Evolutionary conservation across 176 grass and related monocot species (phyloP).

Genomic region (Aegilops tauschii): DNA sequence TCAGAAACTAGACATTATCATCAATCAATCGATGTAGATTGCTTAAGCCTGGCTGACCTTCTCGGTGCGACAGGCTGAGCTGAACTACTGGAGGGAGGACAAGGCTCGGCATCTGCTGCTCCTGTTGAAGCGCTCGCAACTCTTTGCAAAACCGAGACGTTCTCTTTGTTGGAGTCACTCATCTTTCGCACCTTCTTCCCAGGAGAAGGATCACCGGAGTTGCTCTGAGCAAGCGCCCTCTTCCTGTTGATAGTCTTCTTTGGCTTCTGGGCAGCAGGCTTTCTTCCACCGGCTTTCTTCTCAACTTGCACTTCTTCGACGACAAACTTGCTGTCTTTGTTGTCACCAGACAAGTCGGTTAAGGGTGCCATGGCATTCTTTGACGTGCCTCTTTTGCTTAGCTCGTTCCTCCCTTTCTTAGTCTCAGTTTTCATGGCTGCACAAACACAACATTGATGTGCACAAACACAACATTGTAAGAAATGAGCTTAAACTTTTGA

Average conservation of each 20-base stretch:
- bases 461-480: neutral
- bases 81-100: too few relatives aligned
- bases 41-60: too few relatives aligned
- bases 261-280: conserved; percentile 21
- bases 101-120: neutral
- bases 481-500: neutral
- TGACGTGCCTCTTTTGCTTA: conserved; percentile 35
- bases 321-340: neutral
- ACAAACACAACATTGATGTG: conserved; percentile 8
- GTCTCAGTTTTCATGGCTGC: conserved; percentile 38
- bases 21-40: too few relatives aligned
- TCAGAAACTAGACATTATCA: too few relatives aligned
- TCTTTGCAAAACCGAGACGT: conserved; percentile 30
- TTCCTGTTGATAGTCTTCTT: conserved; percentile 17
- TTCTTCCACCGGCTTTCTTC: conserved; percentile 53
- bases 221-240: conserved; percentile 31
- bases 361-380: conserved; percentile 3
- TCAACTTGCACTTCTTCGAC: too few relatives aligned
- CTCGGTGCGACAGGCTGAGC: too few relatives aligned
- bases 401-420: conserved; percentile 16
- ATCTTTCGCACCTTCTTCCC: conserved; percentile 65
- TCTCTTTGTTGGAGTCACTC: conserved; percentile 62
- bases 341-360: too few relatives aligned
- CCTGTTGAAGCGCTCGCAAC: neutral
- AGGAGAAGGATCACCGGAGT: conserved; percentile 22